Evolutionary conservation across 345 rosid genomes (phyloP), one percentile per base, ranked within the genome.

Genomic region (Acer saccharum): DNA sequence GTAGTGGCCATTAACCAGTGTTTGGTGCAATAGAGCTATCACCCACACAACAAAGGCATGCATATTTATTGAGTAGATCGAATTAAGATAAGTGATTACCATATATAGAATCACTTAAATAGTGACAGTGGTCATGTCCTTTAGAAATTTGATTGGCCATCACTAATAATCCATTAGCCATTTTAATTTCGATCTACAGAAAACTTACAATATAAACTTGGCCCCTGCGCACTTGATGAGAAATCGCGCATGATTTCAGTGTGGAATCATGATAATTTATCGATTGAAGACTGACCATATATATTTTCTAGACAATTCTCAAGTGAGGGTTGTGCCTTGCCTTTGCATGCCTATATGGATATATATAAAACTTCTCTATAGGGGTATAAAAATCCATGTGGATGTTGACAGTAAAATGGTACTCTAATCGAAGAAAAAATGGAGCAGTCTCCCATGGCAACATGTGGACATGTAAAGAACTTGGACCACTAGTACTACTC

Each of bases 401-500:
- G 81, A 74, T 76, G 46, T 78, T 70, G 84, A 79, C 76, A 73
- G 12, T 61, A 13, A 46, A 78, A 75, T 21, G 65, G 75, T 69
- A 16, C 65, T 75, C 63, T 72, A 72, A 61, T 60, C 3, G 64
- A 52, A 76, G 57, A 60, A 73, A 69, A 65, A 20, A 16, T 55
- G 1, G 7, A 20, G 65, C 66, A 43, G 46, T 43, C 52, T 65
- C 50, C 50, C 73, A 17, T 50, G 12, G 74, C 35, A 27, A 74
- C 65, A 62, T 54, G 71, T 68, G 69, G 72, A 50, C 66, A 29
- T 23, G 44, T 21, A 23, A 54, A 78, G 73, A 13, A 61, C 27
- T 50, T 25, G 82, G 73, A 68, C 69, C 81, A 65, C 39, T 4
- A 35, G 7, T 35, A 35, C 39, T 4, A 35, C 70, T 74, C 67